These are phyloP conservation scores for Scopulariopsis brevicaulis DNA, from an alignment of 2,329 filamentous ascomycete genomes.

Conservation along the genomic window DNA sequence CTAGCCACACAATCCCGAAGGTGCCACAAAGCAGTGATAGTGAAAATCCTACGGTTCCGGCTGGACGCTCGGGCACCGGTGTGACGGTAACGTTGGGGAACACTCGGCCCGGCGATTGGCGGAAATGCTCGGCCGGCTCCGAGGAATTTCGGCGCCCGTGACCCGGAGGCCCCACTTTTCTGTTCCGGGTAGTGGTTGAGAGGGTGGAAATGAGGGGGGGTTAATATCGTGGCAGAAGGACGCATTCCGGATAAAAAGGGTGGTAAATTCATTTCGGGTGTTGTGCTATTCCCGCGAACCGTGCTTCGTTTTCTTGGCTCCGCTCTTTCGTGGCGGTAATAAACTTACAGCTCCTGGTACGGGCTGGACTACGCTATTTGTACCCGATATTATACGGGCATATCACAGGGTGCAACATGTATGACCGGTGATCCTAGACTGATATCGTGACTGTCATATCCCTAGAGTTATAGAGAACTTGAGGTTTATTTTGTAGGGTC, in stretches of 20 bases:
- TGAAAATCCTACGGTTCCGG: too few species aligned
- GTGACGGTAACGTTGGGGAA: background rate
- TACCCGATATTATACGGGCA: too few species aligned
- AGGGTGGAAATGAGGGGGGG: background rate
- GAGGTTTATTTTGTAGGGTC: too few species aligned
- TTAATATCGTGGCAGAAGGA: background rate
- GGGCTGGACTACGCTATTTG: too few species aligned
- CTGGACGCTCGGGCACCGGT: background rate
- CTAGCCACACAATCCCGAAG: too few species aligned
- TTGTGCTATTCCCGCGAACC: background rate
- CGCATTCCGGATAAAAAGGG: background rate
- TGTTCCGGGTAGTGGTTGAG: background rate
- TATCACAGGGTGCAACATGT: too few species aligned
- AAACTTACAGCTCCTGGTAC: too few species aligned
- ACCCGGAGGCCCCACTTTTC: background rate
- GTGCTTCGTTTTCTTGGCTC: background rate
- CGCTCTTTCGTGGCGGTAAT: background rate
- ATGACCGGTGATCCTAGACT: too few species aligned
- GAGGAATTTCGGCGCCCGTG: background rate
- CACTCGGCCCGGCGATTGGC: constrained; percentile 2
- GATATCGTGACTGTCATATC: too few species aligned
- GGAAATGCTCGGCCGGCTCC: constrained; percentile 3
- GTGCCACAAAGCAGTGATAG: too few species aligned
- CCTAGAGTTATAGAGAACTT: too few species aligned
- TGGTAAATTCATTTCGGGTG: background rate